Conservation (phyloP, 2,329 filamentous ascomycete genomes). For the Hansfordia pulvinata region DNA sequence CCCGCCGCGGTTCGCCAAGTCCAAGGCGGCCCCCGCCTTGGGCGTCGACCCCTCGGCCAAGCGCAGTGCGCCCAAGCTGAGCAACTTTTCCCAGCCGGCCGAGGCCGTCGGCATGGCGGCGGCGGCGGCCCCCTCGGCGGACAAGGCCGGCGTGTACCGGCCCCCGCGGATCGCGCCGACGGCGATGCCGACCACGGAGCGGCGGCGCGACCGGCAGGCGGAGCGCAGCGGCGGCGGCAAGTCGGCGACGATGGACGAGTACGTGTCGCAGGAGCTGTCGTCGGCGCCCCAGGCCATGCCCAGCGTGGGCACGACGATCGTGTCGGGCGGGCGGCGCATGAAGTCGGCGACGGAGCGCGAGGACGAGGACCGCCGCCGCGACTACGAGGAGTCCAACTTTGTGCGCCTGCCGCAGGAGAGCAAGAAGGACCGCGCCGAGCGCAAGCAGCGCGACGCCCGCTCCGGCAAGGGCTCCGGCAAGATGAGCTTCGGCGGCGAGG, state of each 20-base stretch:
- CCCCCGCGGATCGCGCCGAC: constrained; percentile 82
- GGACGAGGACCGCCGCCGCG: constrained; percentile 62
- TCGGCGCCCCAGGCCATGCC: constrained; percentile 70
- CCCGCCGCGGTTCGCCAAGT: too few relatives aligned
- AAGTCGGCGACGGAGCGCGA: constrained; percentile 67
- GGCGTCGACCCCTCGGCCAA: constrained; percentile 12
- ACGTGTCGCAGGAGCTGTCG: constrained; percentile 74
- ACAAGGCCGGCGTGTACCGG: constrained; percentile 63
- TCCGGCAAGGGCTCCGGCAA: constrained; percentile 35
- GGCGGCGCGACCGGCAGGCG: constrained; percentile 42
- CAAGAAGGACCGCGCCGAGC: constrained; percentile 73
- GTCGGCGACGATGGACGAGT: constrained; percentile 84
- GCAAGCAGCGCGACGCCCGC: constrained; percentile 34
- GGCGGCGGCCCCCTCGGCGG: constrained; percentile 18
- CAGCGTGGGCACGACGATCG: constrained; percentile 83
- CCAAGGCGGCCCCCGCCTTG: constrained; percentile 9
- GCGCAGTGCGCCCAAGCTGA: constrained; percentile 22
- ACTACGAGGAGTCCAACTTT: constrained; percentile 91
- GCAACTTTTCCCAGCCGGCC: constrained; percentile 21
- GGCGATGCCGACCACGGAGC: constrained; percentile 59
- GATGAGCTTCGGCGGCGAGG: constrained; percentile 77
- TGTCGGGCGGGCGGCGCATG: constrained; percentile 61
- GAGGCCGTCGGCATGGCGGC: constrained; percentile 17
- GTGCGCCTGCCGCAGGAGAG: constrained; percentile 71
- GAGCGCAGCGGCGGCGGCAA: constrained; percentile 53